These are phyloP conservation scores for Aspergillus uvarum DNA, from an alignment of 2,329 filamentous ascomycete species.

Conservation along the genomic window DNA sequence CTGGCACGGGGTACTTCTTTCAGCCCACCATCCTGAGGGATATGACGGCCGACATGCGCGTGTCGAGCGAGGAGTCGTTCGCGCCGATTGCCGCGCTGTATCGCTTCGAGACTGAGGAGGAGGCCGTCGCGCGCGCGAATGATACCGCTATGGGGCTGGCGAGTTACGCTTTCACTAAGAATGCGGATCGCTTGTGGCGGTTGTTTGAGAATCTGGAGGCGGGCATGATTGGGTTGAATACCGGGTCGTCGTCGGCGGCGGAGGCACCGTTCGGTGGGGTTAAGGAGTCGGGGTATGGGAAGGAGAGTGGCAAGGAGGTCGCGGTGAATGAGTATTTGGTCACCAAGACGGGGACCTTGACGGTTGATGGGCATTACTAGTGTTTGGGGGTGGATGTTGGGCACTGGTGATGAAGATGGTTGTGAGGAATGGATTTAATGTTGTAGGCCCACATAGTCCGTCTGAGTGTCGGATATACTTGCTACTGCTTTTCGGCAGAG, in stretches of 20 bases:
- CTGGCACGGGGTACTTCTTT: conserved; percentile 65
- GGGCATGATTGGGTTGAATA: conserved; percentile 68
- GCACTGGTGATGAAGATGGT: too few species aligned
- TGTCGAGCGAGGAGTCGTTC: conserved; percentile 63
- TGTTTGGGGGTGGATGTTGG: too few species aligned
- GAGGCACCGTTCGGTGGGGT: conserved; percentile 68
- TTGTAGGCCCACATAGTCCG: too few species aligned
- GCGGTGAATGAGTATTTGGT: conserved; percentile 63
- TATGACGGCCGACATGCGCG: conserved; percentile 59
- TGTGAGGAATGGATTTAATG: too few species aligned
- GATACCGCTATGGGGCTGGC: conserved; percentile 65
- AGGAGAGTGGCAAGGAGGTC: conserved; percentile 66
- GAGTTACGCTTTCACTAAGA: conserved; percentile 68
- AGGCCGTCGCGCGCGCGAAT: conserved; percentile 61
- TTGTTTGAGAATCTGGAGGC: conserved; percentile 67
- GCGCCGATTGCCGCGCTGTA: conserved; percentile 64
- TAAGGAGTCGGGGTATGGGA: conserved; percentile 67
- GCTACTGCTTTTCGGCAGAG: too few species aligned
- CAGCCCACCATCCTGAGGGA: conserved; percentile 65
- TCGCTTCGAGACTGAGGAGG: conserved; percentile 65
- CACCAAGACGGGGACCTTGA: conserved; percentile 65
- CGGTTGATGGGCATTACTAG: conserved; percentile 55
- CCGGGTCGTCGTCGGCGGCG: conserved; percentile 63
- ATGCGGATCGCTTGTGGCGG: conserved; percentile 64
- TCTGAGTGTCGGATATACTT: too few species aligned